These are phyloP conservation scores for Gaeumannomyces tritici DNA, from an alignment of 2,329 filamentous ascomycete genomes.

Conservation along the genomic window DNA sequence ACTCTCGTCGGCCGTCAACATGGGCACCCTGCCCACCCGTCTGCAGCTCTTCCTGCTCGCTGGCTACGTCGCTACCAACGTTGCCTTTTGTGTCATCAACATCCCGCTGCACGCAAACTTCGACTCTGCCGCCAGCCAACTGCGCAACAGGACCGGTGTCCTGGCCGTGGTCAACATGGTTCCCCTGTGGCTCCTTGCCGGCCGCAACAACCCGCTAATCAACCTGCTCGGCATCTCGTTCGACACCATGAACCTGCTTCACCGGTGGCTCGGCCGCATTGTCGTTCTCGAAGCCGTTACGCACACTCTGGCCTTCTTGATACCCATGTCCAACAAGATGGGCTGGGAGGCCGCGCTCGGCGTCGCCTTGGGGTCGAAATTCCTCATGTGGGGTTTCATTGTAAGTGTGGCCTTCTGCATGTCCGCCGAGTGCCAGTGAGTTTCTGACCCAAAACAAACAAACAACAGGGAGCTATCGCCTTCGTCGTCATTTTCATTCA, in stretches of 20 bases:
- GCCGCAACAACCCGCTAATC: slow-evolving; percentile 72
- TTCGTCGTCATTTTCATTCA: slow-evolving; percentile 57
- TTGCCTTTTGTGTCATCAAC: slow-evolving; percentile 64
- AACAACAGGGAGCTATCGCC: slow-evolving; percentile 43
- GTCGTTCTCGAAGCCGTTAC: slow-evolving; percentile 59
- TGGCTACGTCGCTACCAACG: slow-evolving; percentile 61
- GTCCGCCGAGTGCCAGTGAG: background rate
- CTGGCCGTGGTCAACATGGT: slow-evolving; percentile 69
- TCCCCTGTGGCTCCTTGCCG: slow-evolving; percentile 64
- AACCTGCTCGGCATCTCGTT: slow-evolving; percentile 63
- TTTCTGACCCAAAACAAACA: background rate
- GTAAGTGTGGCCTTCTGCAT: slow-evolving; percentile 28
- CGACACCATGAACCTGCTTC: slow-evolving; percentile 73
- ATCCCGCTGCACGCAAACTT: slow-evolving; percentile 48
- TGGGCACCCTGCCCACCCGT: slow-evolving; percentile 67
- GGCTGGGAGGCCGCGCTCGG: slow-evolving; percentile 39
- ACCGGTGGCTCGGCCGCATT: slow-evolving; percentile 73
- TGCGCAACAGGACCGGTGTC: slow-evolving; percentile 61
- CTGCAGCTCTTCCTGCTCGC: slow-evolving; percentile 63
- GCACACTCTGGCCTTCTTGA: slow-evolving; percentile 54
- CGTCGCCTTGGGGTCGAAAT: slow-evolving; percentile 25
- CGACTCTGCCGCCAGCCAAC: slow-evolving; percentile 32
- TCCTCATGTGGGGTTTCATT: slow-evolving; percentile 54
- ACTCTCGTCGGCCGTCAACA: slow-evolving; percentile 48
- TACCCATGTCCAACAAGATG: slow-evolving; percentile 25